These are phyloP conservation scores for Serpula lacrymans DNA, from an alignment of 768 basidiomycete species.

Conservation along the genomic window DNA sequence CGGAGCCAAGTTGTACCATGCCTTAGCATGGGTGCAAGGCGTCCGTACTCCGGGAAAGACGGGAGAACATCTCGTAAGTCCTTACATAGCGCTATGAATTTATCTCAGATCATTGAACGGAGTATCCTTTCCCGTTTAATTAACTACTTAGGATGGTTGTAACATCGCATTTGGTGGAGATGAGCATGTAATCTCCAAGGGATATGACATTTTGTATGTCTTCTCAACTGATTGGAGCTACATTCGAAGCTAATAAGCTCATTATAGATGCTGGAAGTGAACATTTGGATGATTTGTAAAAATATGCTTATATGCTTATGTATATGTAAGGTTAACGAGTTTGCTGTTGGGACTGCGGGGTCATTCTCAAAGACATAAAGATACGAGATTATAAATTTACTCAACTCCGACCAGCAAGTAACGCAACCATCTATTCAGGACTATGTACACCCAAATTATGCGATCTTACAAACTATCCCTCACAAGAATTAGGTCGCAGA, in stretches of 20 bases:
- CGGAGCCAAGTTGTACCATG: constrained; percentile 68
- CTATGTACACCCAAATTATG: too few relatives aligned
- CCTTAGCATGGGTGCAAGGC: constrained; percentile 47
- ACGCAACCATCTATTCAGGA: too few relatives aligned
- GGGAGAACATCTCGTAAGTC: constrained; percentile 61
- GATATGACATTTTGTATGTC: constrained; percentile 45
- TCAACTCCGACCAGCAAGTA: too few relatives aligned
- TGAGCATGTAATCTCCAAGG: constrained; percentile 35
- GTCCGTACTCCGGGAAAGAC: constrained; percentile 72
- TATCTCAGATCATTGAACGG: background rate
- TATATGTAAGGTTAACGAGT: too few relatives aligned
- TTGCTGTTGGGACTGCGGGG: too few relatives aligned
- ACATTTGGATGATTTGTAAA: too few relatives aligned
- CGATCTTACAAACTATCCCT: too few relatives aligned
- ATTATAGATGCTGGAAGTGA: constrained; percentile 39
- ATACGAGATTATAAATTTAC: too few relatives aligned
- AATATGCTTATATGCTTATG: too few relatives aligned
- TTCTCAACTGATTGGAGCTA: background rate
- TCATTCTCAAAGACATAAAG: too few relatives aligned
- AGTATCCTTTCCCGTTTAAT: background rate
- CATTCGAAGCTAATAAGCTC: constrained; percentile 1
- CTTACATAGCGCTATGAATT: background rate
- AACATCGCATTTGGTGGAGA: constrained; percentile 37
- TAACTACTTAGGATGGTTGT: constrained; percentile 33
- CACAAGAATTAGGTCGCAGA: too few relatives aligned